Evolutionary conservation across 1,139 yeast species (phyloP), one percentile per base, ranked within the genome.

Genomic region (Magnusiomyces starmeri): DNA sequence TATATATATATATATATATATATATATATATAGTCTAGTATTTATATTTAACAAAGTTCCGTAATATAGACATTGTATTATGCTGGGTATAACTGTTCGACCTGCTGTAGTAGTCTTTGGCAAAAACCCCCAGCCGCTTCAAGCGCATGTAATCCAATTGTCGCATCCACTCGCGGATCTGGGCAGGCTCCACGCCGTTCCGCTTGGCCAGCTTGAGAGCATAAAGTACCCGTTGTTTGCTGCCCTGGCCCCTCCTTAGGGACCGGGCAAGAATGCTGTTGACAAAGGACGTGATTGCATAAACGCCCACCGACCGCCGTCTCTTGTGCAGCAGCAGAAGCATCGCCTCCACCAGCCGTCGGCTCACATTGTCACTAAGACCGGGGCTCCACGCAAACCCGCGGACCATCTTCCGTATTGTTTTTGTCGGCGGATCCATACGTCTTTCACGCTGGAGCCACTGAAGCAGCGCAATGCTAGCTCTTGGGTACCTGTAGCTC

Each of bases 61-160:
- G n/a, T n/a, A n/a, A n/a, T n/a, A n/a, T n/a, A n/a, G n/a, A n/a
- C n/a, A n/a, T n/a, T n/a, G n/a, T n/a, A n/a, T n/a, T n/a, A n/a
- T n/a, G n/a, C n/a, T n/a, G n/a, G n/a, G n/a, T n/a, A n/a, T n/a
- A n/a, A n/a, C n/a, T n/a, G n/a, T n/a, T n/a, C n/a, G n/a, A n/a
- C n/a, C n/a, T n/a, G n/a, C n/a, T n/a, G n/a, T n/a, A n/a, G n/a
- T n/a, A n/a, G n/a, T n/a, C n/a, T n/a, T n/a, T n/a, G n/a, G n/a
- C n/a, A n/a, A n/a, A 43, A 18, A 26, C 32, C 9, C 41, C 48
- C 14, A 34, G 9, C 16, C 41, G 20, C 24, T 25, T 22, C 2
- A n/a, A 9, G 9, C 48, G 40, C 48, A 45, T 45, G n/a, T 45
- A 21, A 8, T 45, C 48, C 8, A 45, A 27, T 29, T 34, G 21